These are phyloP conservation scores for Alternaria sp. DNA, from an alignment of 2,329 filamentous ascomycete genomes.

Conservation along the genomic window DNA sequence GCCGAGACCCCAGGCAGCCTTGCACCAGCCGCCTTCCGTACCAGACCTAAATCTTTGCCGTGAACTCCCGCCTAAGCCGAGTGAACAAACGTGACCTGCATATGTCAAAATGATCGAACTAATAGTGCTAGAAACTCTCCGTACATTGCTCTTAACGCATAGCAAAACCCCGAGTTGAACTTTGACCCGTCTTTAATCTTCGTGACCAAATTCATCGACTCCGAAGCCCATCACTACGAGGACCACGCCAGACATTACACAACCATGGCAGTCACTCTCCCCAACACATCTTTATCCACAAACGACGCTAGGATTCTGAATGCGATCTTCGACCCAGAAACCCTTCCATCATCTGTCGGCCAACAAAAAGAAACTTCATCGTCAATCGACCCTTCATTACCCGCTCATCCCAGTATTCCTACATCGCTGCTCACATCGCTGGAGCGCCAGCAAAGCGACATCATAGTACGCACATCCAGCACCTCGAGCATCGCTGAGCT, in stretches of 20 bases:
- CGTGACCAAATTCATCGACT: not conserved
- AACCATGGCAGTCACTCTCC: slow-evolving; percentile 43
- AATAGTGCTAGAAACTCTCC: not conserved
- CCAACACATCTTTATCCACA: slow-evolving; percentile 56
- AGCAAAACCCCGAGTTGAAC: not conserved
- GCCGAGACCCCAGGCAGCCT: not conserved
- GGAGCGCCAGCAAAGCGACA: slow-evolving; percentile 54
- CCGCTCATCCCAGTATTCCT: slow-evolving; percentile 53
- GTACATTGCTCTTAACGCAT: not conserved
- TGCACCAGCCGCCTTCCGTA: not conserved
- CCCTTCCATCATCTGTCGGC: slow-evolving; percentile 59
- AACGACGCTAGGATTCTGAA: slow-evolving; percentile 50
- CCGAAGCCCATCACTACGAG: not conserved
- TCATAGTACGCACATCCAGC: slow-evolving; percentile 48
- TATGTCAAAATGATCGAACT: not conserved
- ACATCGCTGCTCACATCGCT: slow-evolving; percentile 48
- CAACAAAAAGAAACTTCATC: slow-evolving; percentile 55
- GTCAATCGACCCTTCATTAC: slow-evolving; percentile 54
- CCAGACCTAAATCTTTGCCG: slow-evolving; percentile 15
- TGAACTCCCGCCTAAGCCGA: slow-evolving; percentile 29
- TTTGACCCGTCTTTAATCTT: not conserved
- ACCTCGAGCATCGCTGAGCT: slow-evolving; percentile 23
- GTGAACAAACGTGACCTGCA: slow-evolving; percentile 11
- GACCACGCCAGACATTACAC: not conserved
- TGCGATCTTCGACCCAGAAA: slow-evolving; percentile 53